These are phyloP conservation scores for Aureobasidium pullulans DNA, from an alignment of 2,329 filamentous ascomycete genomes.

Conservation along the genomic window DNA sequence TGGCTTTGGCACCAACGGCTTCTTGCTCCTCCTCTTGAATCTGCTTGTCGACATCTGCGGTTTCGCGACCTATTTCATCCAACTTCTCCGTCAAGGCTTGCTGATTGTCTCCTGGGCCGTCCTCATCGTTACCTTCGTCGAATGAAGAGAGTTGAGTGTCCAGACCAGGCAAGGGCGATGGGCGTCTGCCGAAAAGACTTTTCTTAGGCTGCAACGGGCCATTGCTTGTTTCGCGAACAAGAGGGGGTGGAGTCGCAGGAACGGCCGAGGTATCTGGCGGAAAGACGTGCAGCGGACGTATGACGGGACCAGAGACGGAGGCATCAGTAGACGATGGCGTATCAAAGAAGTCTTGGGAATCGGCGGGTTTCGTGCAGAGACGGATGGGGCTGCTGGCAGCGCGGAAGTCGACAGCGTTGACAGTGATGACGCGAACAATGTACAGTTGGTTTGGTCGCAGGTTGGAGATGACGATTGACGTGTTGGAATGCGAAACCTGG, in stretches of 20 bases:
- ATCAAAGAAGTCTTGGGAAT: constrained; percentile 41
- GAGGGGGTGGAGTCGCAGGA: constrained; percentile 41
- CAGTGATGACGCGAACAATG: constrained; percentile 85
- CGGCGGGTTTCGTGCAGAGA: constrained; percentile 57
- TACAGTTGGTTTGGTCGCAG: constrained; percentile 83
- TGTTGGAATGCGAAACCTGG: constrained; percentile 72
- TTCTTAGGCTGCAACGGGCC: constrained; percentile 50
- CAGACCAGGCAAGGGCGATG: constrained; percentile 50
- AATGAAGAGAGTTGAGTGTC: constrained; percentile 31
- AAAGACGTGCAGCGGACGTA: constrained; percentile 15
- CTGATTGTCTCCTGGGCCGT: constrained; percentile 56
- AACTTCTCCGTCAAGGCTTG: constrained; percentile 75
- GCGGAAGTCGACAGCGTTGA: constrained; percentile 87
- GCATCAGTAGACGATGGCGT: constrained; percentile 35
- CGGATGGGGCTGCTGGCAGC: constrained; percentile 80
- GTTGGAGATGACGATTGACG: constrained; percentile 84
- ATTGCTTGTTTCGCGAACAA: constrained; percentile 59
- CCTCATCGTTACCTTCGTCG: constrained; percentile 38
- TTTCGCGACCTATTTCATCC: constrained; percentile 72
- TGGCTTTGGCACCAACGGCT: constrained; percentile 36
- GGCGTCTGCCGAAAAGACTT: constrained; percentile 64
- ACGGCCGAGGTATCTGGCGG: constrained; percentile 8
- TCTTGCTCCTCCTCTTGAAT: constrained; percentile 55
- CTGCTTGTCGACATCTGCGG: constrained; percentile 67
- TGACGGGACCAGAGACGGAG: constrained; percentile 17